These are phyloP conservation scores for Globisporangium nunn DNA, from an alignment of 352 stramenopile genomes.

Conservation along the genomic window DNA sequence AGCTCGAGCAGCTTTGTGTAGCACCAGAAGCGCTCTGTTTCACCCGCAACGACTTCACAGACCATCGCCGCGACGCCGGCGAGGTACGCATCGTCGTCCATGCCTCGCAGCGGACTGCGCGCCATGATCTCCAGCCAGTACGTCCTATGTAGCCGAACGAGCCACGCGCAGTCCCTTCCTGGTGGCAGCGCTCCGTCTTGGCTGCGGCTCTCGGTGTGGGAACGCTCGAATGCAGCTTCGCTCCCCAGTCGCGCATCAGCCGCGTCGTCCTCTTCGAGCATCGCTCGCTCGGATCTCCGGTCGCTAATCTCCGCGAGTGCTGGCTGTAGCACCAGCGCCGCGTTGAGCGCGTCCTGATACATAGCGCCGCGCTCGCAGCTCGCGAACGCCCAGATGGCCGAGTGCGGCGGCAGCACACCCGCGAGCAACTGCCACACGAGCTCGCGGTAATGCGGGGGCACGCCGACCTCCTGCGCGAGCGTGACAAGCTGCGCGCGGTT, in stretches of 20 bases:
- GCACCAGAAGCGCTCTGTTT: slow-evolving; percentile 68
- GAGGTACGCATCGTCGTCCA: slow-evolving; percentile 34
- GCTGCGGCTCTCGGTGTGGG: not conserved
- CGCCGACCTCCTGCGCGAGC: slow-evolving; percentile 66
- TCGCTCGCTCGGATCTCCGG: not conserved
- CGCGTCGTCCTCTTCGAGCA: not conserved
- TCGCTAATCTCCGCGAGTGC: not conserved
- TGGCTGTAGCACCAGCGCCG: slow-evolving; percentile 36
- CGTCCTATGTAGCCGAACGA: slow-evolving; percentile 36
- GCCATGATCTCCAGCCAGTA: slow-evolving; percentile 36
- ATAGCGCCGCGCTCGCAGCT: slow-evolving; percentile 43
- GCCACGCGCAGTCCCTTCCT: not conserved
- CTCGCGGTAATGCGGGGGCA: slow-evolving; percentile 42
- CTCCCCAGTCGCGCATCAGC: slow-evolving; percentile 3
- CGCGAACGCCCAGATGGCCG: slow-evolving; percentile 55
- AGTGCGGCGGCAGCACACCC: slow-evolving; percentile 47
- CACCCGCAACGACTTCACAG: slow-evolving; percentile 28
- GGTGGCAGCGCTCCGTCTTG: not conserved
- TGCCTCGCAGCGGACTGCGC: slow-evolving; percentile 21
- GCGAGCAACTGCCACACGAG: slow-evolving; percentile 54
- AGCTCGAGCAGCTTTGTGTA: slow-evolving; percentile 50
- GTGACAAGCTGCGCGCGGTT: slow-evolving; percentile 67
- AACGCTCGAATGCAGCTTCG: not conserved
- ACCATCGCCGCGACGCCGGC: slow-evolving; percentile 27
- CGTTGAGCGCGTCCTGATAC: slow-evolving; percentile 56